Evolutionary conservation across 441 rosid genomes (phyloP).

Genomic region (Dalechampia spathulata): DNA sequence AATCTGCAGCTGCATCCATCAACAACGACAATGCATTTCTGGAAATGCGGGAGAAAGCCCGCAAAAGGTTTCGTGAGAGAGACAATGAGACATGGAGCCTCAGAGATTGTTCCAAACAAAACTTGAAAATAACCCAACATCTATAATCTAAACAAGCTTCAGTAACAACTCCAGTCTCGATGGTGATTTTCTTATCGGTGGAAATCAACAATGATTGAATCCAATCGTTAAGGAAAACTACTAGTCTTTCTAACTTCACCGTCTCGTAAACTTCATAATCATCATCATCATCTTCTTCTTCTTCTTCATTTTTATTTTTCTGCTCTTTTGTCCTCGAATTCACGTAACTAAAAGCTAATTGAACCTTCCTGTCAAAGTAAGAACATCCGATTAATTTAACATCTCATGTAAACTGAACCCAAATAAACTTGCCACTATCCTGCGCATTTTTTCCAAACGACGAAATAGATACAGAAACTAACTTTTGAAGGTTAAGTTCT

Average conservation of each 20-base stretch:
- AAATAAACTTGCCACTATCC: neutral
- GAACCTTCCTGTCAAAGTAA: conserved; percentile 69
- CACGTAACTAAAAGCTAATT: conserved; percentile 47
- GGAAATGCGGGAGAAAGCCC: conserved; percentile 38
- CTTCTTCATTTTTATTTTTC: conserved; percentile 28
- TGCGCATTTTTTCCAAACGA: neutral
- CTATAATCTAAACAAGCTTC: conserved; percentile 56
- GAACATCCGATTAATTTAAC: neutral
- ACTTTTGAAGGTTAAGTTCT: conserved; percentile 48
- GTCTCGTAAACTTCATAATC: conserved; percentile 37
- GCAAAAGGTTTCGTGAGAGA: conserved; percentile 49
- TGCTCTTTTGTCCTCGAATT: conserved; percentile 23
- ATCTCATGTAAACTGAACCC: conserved; percentile 4
- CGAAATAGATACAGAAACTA: conserved; percentile 15
- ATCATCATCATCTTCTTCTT: conserved; percentile 25
- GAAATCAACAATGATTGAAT: conserved; percentile 57
- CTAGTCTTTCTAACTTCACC: conserved; percentile 48
- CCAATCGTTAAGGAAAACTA: conserved; percentile 74
- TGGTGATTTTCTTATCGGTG: conserved; percentile 33
- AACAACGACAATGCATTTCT: conserved; percentile 33
- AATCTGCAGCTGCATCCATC: conserved; percentile 16
- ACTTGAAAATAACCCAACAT: conserved; percentile 75
- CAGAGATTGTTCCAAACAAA: conserved; percentile 64
- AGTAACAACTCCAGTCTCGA: conserved; percentile 18
- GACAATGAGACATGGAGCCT: conserved; percentile 47